Evolutionary conservation across 2,329 filamentous ascomycete genomes (phyloP).

Genomic region (Colletotrichum horii): DNA sequence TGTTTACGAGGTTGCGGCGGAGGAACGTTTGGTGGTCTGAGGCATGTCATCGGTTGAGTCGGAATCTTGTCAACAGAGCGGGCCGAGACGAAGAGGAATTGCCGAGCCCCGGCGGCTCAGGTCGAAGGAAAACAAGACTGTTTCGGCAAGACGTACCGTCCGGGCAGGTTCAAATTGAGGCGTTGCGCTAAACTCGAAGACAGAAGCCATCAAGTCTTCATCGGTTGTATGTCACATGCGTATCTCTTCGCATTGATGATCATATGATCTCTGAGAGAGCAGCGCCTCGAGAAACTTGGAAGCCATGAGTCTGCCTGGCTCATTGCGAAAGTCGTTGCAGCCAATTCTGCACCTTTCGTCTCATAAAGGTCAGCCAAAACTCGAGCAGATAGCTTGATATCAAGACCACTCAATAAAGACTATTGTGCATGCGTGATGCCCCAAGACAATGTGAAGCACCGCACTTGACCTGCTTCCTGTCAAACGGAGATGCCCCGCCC

Average conservation of each 20-base stretch:
- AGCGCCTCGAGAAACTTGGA: not conserved
- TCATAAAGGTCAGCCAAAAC: no score
- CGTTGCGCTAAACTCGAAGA: not conserved
- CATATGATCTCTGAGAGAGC: not conserved
- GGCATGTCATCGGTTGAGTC: not conserved
- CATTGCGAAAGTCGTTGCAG: not conserved
- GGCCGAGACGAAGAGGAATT: not conserved
- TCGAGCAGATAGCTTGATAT: no score
- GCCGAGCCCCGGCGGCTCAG: not conserved
- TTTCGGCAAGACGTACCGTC: not conserved
- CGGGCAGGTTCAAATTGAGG: not conserved
- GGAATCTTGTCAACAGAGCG: not conserved
- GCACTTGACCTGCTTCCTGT: no score
- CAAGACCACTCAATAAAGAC: not conserved
- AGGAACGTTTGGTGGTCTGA: not conserved
- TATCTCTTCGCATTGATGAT: not conserved
- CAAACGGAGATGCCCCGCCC: not conserved
- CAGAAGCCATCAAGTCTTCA: not conserved
- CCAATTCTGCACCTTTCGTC: not conserved
- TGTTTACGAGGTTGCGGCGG: not conserved
- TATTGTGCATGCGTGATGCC: not conserved
- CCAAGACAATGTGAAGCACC: no score
- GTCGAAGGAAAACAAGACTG: not conserved
- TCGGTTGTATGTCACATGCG: not conserved
- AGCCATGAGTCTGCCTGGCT: not conserved